phyloP scores from a whole-genome alignment of 1,284 basidiomycete genomes.

The Trametes pubescens region DNA sequence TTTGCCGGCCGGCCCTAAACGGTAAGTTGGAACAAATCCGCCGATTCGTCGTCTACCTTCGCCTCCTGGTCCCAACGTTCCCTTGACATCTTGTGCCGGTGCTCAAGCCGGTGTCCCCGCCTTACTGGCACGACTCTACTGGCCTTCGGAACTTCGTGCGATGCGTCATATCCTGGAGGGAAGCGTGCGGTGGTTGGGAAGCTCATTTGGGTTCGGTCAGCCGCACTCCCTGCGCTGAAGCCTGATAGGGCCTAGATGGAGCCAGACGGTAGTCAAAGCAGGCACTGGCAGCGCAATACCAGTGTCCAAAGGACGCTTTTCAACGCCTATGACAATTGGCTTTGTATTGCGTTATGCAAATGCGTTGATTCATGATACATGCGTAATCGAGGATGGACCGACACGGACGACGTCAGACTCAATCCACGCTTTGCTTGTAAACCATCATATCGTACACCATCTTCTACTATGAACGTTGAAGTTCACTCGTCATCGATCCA shows the following conservation, averaged over 20 bases:
- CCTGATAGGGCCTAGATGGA: neutral
- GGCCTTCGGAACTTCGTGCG: neutral
- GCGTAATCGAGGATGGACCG: too few species aligned
- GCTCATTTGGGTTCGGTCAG: neutral
- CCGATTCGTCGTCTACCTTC: neutral
- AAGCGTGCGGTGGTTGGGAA: constrained; percentile 3
- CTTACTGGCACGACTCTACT: neutral
- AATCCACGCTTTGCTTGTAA: too few species aligned
- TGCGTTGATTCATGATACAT: too few species aligned
- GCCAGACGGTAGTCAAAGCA: neutral
- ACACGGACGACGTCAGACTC: too few species aligned
- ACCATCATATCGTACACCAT: neutral
- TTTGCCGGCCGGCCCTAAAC: constrained; percentile 3
- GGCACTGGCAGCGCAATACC: neutral
- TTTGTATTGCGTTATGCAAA: too few species aligned
- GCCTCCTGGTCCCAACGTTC: neutral
- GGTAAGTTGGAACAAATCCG: constrained; percentile 16
- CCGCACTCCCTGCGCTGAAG: neutral
- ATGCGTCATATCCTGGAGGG: constrained; percentile 2
- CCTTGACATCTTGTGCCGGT: neutral
- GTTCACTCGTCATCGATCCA: constrained; percentile 3
- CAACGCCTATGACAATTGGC: too few species aligned
- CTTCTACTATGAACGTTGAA: neutral
- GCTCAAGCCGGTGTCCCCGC: neutral
- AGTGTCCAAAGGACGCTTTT: too few species aligned